A percentile compares a stretch with the other conserved stretches of the same genome.
These are phyloP conservation scores for Myriangium duriaei DNA, from an alignment of 2,329 filamentous ascomycete species.

Conservation along the genomic window DNA sequence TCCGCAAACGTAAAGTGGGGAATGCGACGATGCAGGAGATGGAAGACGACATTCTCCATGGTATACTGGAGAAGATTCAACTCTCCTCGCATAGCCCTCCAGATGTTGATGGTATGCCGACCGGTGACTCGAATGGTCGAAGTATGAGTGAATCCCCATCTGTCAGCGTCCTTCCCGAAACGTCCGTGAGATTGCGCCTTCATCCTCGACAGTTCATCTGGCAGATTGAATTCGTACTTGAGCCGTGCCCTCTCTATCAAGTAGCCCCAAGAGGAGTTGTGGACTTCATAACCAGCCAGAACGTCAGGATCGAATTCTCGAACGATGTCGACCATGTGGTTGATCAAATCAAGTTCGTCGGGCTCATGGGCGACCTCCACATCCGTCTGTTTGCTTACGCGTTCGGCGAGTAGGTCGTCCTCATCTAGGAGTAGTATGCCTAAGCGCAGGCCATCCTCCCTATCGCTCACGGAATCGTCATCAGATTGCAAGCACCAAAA, in stretches of 20 bases:
- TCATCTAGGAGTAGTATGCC: conserved; percentile 56
- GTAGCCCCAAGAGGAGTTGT: conserved; percentile 90
- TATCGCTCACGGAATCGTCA: conserved; percentile 44
- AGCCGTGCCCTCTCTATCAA: conserved; percentile 76
- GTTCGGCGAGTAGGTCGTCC: conserved; percentile 45
- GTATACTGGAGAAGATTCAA: conserved; percentile 87
- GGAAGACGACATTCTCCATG: conserved; percentile 90
- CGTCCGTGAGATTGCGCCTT: conserved; percentile 70
- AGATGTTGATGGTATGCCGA: conserved; percentile 91
- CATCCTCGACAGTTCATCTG: conserved; percentile 82
- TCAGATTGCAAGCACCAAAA: conserved; percentile 85
- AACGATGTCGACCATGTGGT: conserved; percentile 77
- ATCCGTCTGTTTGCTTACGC: conserved; percentile 45
- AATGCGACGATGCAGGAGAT: conserved; percentile 73
- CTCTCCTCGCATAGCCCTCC: conserved; percentile 90
- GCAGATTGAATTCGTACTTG: conserved; percentile 82
- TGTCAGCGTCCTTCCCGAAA: conserved; percentile 74
- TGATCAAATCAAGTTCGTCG: conserved; percentile 74
- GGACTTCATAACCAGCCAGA: conserved; percentile 87
- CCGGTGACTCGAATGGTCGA: conserved; percentile 89
- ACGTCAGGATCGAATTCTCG: conserved; percentile 79
- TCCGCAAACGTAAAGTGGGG: conserved; percentile 74
- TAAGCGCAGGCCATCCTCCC: conserved; percentile 40
- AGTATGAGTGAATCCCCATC: conserved; percentile 89
- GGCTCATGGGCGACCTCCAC: conserved; percentile 60